Evolutionary conservation across 805 yeast genomes (phyloP), one percentile per base, ranked within the genome.

Genomic region (Hanseniaspora occidentalis): DNA sequence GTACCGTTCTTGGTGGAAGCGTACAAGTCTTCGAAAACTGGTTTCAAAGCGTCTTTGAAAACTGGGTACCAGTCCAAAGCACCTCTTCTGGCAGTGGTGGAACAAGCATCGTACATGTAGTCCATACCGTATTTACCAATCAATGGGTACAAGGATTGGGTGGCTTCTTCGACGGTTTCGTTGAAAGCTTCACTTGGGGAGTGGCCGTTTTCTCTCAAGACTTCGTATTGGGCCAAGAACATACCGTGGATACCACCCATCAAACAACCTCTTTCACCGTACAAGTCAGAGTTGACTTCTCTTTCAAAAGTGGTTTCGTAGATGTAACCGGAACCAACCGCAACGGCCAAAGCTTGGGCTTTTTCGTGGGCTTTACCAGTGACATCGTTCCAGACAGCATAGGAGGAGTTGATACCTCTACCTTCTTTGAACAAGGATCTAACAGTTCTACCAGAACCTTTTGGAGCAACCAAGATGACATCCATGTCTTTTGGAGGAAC

Each of bases 171-270:
- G 55, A 92, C 98, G 56, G 98, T 92, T 77, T 92, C 98, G 72
- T 92, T 92, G 88, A 92, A 92, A 58, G 98, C 97, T 77, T 92
- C 98, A 47, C 96, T 85, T 73, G 98, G 98, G 52, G 96, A 76
- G 80, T 92, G 98, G 53, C 98, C 98, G 66, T 94, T 86, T 76
- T 89, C 97, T 75, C 98, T 88, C 67, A 92, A 80, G 49, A 92
- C 98, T 73, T 92, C 98, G 78, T 92, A 92, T 76, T 92, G 98
- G 57, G 98, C 98, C 62, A 92, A 79, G 92, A 92, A 92, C 97
- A 92, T 92, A 79, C 98, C 98, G 77, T 92, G 98, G 75, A 92
- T 89, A 79, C 97, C 97, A 67, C 97, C 98, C 98, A 89, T 92
- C 57, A 92, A 76, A 74, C 97, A 92, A 65, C 98, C 98, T 77